Base-by-base conservation (phyloP, 352 stramenopile species). In the Paralagenidium karlingii region DNA sequence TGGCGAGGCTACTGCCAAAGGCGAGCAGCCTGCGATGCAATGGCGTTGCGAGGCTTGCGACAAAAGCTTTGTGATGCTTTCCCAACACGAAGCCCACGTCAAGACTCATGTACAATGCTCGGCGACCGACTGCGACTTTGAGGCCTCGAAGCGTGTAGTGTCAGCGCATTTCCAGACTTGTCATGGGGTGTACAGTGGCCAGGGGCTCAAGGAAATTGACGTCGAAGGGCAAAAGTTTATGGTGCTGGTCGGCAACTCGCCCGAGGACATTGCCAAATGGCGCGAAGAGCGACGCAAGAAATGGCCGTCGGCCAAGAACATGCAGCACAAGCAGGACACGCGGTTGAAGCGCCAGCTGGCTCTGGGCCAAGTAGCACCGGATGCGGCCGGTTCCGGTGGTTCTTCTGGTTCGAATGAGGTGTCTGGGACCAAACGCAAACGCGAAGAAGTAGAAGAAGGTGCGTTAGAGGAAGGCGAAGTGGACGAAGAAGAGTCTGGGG, bases 141-240 rank as follows among this genome's bases (percentile, higher is more conserved):
- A 57, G 8, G 73, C 68, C 4, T 82, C 63, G 16, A 87, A 87
- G 57, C 70, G 71, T 13, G 70, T 87, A n/a, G 76, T 90, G 8
- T 58, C 50, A 2, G 64, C 56, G 5, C 76, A 90, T 40, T 73
- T 64, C 38, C 63, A 86, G 52, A 83, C 64, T 0, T 55, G 51
- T 0, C 76, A 90, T 43, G 74, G 76, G 8, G 66, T 84, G 30
- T 87, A 70, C 34, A 55, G 47, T 11, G 76, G 76, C 2, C 47
- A 80, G 29, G 76, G 76, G 8, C 53, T 87, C 8, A 87, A 90
- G 41, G 71, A 86, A 27, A 82, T 90, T 22, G 76, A 86, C 9
- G 57, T 90, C 38, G 76, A 90, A 53, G 76, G 73, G n/a, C 76
- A 90, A 33, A 87, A 81, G 47, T 90, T 90, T 43, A 76, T 70